Evolutionary conservation across 257 asterid species (phyloP).

Genomic region (Solanum medicagineum): DNA sequence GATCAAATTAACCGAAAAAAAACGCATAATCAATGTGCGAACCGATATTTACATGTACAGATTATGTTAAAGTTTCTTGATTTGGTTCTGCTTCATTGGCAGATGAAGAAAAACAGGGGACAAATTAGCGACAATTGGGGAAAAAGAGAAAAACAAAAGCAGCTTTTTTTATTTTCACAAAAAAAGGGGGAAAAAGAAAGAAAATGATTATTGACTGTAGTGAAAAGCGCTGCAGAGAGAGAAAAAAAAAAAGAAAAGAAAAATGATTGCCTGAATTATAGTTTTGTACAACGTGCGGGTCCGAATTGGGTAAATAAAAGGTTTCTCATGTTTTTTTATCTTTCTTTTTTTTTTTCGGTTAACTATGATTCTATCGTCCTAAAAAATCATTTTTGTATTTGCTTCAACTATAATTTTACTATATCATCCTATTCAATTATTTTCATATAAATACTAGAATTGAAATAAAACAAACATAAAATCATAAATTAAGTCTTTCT

Average conservation of each 20-base stretch:
- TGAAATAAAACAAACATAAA: no score
- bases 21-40: conserved; percentile 12
- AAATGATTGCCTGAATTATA: neutral
- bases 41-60: neutral
- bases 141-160: conserved; percentile 34
- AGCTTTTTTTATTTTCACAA: neutral
- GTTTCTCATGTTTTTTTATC: neutral
- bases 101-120: neutral
- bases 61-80: neutral
- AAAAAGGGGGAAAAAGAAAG: neutral
- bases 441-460: no score
- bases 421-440: no score
- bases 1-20: conserved; percentile 11
- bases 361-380: no score
- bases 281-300: neutral
- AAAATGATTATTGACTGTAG: neutral
- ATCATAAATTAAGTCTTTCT: no score
- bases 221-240: neutral
- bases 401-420: no score
- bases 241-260: neutral
- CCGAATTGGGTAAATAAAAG: neutral
- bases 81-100: neutral
- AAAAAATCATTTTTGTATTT: no score
- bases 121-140: conserved; percentile 40
- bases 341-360: neutral